Evolutionary conservation across 2,329 filamentous ascomycete species (phyloP), one percentile per base, ranked within the genome.

Genomic region (Meredithiella fracta): DNA sequence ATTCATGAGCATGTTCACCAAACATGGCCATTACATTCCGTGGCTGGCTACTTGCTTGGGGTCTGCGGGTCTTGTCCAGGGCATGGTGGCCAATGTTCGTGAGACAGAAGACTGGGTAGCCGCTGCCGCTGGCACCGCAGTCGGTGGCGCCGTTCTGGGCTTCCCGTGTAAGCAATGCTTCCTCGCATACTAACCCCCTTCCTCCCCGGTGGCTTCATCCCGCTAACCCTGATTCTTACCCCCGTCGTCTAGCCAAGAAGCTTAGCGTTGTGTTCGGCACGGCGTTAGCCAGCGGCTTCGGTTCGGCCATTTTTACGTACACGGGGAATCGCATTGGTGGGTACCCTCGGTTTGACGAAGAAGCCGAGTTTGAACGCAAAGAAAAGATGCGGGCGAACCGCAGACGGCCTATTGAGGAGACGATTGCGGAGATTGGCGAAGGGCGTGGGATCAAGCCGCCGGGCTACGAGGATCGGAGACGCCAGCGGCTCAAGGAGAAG

Each of bases 381-480:
- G 82, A 91, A 67, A 75, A 73, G 60, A 60, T 90, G 66, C 79
- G 87, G 67, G 83, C 78, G 72, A 82, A 82, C 65, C 83, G 83
- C 68, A 79, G 87, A 67, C 73, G 82, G 66, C 84, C 87, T 25
- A 73, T 79, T 23, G 83, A 87, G 67, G 83, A 95, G 73, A 94
- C 86, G 1, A 72, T 95, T 61, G 78, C 80, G 23, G 79, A 91
- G 65, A 66, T 95, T 64, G 90, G 89, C 54, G 90, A 96, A 73
- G 88, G 88, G 62, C 79, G 89, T 78, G 89, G 85, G 56, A 87
- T 95, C 63, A 77, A 83, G 62, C 85, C 79, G 42, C 82, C 85
- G 15, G 87, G 87, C 53, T 95, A 92, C 66, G 84, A 86, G 63
- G 86, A 94, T 74, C 77, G 90, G 68, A 82, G 90, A 68, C 79